Conservation (phyloP, 345 rosid species). For the Citrus sinensis region DVS_A1.0 CM039168.1:1153001-1153500, state of each 20-base stretch:
- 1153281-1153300: not conserved
- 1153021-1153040: not conserved
- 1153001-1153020: not conserved
- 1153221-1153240: not conserved
- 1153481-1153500: slow-evolving; percentile 44
- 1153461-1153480: slow-evolving; percentile 57
- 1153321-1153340: slow-evolving; percentile 23
- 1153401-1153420: slow-evolving; percentile 49
- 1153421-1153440: slow-evolving; percentile 38
- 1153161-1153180: not conserved
- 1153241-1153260: not conserved
- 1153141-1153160: not conserved
- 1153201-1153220: not conserved
- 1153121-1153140: slow-evolving; percentile 1
- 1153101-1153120: not conserved
- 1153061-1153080: not conserved
- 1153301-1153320: not conserved
- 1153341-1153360: not conserved
- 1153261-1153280: not conserved
- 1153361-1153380: not conserved
- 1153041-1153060: not conserved
- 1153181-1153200: not conserved
- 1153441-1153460: slow-evolving; percentile 57
- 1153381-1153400: slow-evolving; percentile 39
- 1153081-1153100: not conserved